These are phyloP conservation scores for Durotheca rogersii DNA, from an alignment of 495 filamentous ascomycete genomes.

Conservation along the genomic window DNA sequence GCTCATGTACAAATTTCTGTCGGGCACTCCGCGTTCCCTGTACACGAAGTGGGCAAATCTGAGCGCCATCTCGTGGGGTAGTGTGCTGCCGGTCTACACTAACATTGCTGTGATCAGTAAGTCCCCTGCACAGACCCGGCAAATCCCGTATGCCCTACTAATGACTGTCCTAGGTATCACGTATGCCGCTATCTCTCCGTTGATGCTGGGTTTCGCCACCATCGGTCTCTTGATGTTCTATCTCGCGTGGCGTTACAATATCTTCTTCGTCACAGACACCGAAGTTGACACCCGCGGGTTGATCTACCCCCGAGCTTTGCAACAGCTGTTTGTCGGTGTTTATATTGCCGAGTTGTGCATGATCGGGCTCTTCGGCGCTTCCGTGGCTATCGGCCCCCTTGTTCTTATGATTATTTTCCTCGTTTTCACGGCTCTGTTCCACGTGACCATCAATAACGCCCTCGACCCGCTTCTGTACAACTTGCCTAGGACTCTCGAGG, in stretches of 20 bases:
- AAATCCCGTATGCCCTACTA: conserved; percentile 4
- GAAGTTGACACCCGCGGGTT: conserved; percentile 88
- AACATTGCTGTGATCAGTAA: conserved; percentile 80
- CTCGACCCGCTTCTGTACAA: conserved; percentile 79
- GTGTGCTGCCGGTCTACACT: conserved; percentile 81
- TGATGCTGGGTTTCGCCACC: conserved; percentile 84
- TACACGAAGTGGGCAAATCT: conserved; percentile 63
- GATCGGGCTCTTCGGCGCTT: conserved; percentile 85
- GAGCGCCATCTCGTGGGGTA: conserved; percentile 78
- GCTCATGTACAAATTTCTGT: conserved; percentile 67
- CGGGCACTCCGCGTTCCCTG: conserved; percentile 57
- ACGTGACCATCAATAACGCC: conserved; percentile 75
- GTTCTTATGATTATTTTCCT: conserved; percentile 82
- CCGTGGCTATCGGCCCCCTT: conserved; percentile 69
- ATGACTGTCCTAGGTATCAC: conserved; percentile 59
- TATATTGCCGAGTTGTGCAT: conserved; percentile 85
- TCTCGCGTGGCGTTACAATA: conserved; percentile 90
- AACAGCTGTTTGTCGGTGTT: conserved; percentile 85
- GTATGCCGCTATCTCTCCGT: conserved; percentile 87
- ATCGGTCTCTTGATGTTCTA: conserved; percentile 87
- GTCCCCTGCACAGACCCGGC: conserved; percentile 23
- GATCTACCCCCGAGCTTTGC: conserved; percentile 83
- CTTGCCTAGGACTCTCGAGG: conserved; percentile 63
- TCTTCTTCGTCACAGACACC: conserved; percentile 86
- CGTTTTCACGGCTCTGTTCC: conserved; percentile 77